Evolutionary conservation across 2,329 filamentous ascomycete species (phyloP).

Genomic region (Apiospora malaysiana): DNA sequence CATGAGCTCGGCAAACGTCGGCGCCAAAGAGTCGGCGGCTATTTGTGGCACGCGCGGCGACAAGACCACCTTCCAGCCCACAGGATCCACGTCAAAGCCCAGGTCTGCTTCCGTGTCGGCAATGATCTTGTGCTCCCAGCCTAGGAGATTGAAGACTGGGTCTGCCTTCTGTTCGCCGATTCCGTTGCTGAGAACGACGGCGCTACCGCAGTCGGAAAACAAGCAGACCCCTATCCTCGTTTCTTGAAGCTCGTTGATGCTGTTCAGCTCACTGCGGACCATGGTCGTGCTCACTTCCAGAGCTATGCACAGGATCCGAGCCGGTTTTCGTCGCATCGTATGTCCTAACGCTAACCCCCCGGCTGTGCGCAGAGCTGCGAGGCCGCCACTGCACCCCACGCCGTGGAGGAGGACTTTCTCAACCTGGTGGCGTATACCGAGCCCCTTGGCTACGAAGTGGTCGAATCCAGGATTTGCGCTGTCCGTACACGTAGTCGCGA

Average conservation of each 20-base stretch:
- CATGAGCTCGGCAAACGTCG: conserved; percentile 61
- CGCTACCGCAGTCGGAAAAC: conserved; percentile 75
- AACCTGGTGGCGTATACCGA: conserved; percentile 62
- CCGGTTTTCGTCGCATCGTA: conserved; percentile 61
- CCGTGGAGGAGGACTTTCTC: conserved; percentile 72
- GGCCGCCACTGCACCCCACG: conserved; percentile 69
- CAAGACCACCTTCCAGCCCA: conserved; percentile 72
- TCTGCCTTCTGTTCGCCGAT: conserved; percentile 52
- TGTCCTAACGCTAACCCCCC: conserved; percentile 71
- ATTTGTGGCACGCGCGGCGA: conserved; percentile 66
- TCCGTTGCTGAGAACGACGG: conserved; percentile 68
- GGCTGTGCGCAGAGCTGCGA: conserved; percentile 66
- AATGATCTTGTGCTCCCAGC: conserved; percentile 69
- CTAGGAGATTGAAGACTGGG: conserved; percentile 64
- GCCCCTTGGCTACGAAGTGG: conserved; percentile 64
- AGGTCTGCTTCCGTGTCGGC: conserved; percentile 67
- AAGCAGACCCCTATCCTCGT: conserved; percentile 69
- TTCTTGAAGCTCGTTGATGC: conserved; percentile 62
- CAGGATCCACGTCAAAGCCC: conserved; percentile 68
- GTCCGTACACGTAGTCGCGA: conserved; percentile 72
- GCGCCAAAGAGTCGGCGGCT: conserved; percentile 55
- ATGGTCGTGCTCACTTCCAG: conserved; percentile 67
- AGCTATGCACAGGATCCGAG: conserved; percentile 68
- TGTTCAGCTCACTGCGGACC: conserved; percentile 69
- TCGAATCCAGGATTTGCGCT: conserved; percentile 74